These are phyloP conservation scores for Tuber aestivum DNA, from an alignment of 495 filamentous ascomycete genomes.

Conservation along the genomic window DNA sequence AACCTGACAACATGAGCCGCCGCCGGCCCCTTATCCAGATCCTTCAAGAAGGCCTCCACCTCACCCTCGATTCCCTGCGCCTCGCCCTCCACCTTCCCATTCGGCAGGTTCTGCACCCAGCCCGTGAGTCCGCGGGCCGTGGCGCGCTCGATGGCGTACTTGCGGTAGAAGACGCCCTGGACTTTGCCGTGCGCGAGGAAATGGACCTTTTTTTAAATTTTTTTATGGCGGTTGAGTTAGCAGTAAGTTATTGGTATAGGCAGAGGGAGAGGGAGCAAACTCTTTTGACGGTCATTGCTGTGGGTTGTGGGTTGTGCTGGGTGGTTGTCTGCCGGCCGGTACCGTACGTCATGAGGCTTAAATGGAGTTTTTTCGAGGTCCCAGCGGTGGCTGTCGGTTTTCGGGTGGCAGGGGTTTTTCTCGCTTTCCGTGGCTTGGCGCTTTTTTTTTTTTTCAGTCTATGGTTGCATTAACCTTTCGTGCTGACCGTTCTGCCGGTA, in stretches of 20 bases:
- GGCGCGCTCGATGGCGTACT: slow-evolving; percentile 67
- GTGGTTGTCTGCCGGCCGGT: too few species aligned
- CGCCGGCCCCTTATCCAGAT: slow-evolving; percentile 66
- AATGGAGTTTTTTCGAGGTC: neutral
- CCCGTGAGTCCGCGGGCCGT: slow-evolving; percentile 61
- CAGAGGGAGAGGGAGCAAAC: neutral
- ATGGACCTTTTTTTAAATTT: slow-evolving; percentile 51
- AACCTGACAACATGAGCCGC: slow-evolving; percentile 64
- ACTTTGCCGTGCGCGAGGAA: slow-evolving; percentile 54
- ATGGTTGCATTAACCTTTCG: too few species aligned
- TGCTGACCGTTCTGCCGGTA: too few species aligned
- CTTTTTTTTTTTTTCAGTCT: neutral
- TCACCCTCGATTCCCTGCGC: slow-evolving; percentile 65
- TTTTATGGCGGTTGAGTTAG: too few species aligned
- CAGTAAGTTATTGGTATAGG: neutral
- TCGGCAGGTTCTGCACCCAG: slow-evolving; percentile 69
- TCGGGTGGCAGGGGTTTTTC: neutral
- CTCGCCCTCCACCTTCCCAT: slow-evolving; percentile 84
- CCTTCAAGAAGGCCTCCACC: slow-evolving; percentile 64
- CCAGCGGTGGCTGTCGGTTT: neutral
- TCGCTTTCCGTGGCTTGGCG: neutral
- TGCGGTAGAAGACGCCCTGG: slow-evolving; percentile 66
- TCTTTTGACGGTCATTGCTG: neutral
- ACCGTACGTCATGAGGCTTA: neutral
- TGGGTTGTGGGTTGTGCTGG: too few species aligned